phyloP scores from a whole-genome alignment of 169 alveolate species.

The Eimeria mitis region DNA sequence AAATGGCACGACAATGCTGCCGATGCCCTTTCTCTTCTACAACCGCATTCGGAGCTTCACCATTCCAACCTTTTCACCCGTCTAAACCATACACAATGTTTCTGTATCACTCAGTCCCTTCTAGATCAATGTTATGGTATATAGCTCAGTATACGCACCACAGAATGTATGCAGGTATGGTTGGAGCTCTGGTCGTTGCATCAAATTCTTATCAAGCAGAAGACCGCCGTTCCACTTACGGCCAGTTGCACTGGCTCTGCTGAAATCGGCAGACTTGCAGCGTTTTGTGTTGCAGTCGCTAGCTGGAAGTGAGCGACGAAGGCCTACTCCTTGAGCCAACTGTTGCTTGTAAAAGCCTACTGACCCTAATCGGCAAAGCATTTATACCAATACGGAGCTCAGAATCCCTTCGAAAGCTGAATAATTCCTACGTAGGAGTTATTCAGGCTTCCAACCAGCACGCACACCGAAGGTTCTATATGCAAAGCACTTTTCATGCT shows the following conservation, averaged over 20 bases:
- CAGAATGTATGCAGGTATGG: slow-evolving; percentile 54
- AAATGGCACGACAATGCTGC: background rate
- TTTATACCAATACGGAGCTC: background rate
- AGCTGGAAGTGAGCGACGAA: slow-evolving; percentile 36
- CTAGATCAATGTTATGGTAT: background rate
- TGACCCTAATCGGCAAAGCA: background rate
- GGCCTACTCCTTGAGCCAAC: background rate
- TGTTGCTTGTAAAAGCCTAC: background rate
- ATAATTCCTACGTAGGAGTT: background rate
- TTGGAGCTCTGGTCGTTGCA: slow-evolving; percentile 24
- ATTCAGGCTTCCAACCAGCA: background rate
- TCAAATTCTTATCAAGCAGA: slow-evolving; percentile 49
- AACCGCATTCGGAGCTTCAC: too few relatives aligned
- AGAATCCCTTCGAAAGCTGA: too few relatives aligned
- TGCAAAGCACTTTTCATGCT: background rate
- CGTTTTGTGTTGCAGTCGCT: slow-evolving; percentile 21
- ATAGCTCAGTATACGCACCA: background rate
- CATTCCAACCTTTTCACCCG: background rate
- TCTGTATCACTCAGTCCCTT: background rate
- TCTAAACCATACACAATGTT: background rate
- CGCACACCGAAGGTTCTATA: too few relatives aligned
- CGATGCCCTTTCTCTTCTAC: too few relatives aligned
- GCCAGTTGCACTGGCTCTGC: background rate
- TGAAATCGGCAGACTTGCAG: slow-evolving; percentile 36
- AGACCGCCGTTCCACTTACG: slow-evolving; percentile 39